A percentile compares a stretch with the other conserved stretches of the same genome.
Evolutionary conservation across 179 eudicot species (phyloP).

Genomic region (Silene noctiflora): DNA sequence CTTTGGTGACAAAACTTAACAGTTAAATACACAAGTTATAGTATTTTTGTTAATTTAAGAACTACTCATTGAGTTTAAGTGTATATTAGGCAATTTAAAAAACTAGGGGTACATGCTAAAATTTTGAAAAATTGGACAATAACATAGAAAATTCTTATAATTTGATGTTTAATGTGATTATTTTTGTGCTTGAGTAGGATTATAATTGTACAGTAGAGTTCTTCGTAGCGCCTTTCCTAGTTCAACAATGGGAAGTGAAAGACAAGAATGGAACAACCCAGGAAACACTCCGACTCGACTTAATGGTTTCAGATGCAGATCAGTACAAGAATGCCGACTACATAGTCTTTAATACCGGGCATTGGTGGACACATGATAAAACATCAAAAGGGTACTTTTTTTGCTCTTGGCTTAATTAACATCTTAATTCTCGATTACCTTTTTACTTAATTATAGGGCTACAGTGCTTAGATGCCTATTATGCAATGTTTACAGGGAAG

Average conservation of each 20-base stretch:
- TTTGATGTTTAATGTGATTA: background rate
- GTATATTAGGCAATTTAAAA: too few species aligned
- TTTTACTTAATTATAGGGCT: background rate
- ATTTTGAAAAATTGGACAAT: background rate
- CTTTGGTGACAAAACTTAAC: too few species aligned
- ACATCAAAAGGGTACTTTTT: slow-evolving; percentile 66
- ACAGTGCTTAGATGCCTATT: background rate
- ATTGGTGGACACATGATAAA: slow-evolving; percentile 98
- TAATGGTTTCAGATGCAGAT: slow-evolving; percentile 48
- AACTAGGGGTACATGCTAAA: too few species aligned
- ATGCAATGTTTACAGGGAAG: slow-evolving; percentile 46
- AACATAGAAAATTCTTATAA: background rate
- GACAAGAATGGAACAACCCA: slow-evolving; percentile 54
- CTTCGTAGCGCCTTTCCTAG: slow-evolving; percentile 85
- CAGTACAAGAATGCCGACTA: slow-evolving; percentile 65
- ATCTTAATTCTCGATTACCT: background rate
- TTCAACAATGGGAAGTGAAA: slow-evolving; percentile 66
- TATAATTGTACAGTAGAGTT: slow-evolving; percentile 77
- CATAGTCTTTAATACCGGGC: slow-evolving; percentile 82
- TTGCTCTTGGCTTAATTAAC: background rate
- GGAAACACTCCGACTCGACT: slow-evolving; percentile 88
- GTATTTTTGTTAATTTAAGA: too few species aligned
- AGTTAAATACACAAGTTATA: too few species aligned
- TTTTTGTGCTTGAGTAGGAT: slow-evolving; percentile 39
- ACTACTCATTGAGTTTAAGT: background rate